Conservation (phyloP, 1,139 yeast genomes). For the Kluyveromyces sp. region DNA sequence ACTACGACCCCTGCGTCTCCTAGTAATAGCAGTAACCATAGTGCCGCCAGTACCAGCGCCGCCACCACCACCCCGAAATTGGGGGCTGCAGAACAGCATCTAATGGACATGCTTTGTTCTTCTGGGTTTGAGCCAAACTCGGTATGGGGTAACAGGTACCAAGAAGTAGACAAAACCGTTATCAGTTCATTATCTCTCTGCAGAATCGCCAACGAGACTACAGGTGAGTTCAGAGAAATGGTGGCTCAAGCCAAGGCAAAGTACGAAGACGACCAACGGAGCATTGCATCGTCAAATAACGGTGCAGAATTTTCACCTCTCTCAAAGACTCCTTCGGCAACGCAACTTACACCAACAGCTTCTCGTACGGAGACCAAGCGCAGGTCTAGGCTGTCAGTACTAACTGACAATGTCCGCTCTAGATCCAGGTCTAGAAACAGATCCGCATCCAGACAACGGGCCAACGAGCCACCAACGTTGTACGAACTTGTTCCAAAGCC, state of each 20-base stretch:
- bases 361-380: slow-evolving; percentile 21
- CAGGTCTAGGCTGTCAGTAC: slow-evolving; percentile 41
- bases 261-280: slow-evolving; percentile 21
- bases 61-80: slow-evolving; percentile 39
- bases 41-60: background rate
- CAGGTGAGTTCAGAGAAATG: slow-evolving; percentile 25
- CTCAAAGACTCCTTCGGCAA: slow-evolving; percentile 28
- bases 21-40: too few relatives aligned
- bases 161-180: slow-evolving; percentile 82
- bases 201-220: slow-evolving; percentile 42
- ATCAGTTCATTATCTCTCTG: slow-evolving; percentile 79
- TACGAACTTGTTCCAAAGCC: slow-evolving; percentile 31
- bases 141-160: slow-evolving; percentile 79
- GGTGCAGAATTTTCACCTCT: slow-evolving; percentile 36
- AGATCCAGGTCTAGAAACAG: slow-evolving; percentile 38
- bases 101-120: slow-evolving; percentile 89
- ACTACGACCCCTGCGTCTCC: too few relatives aligned
- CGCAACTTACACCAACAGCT: slow-evolving; percentile 14
- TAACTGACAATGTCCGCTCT: slow-evolving; percentile 38
- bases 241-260: slow-evolving; percentile 18
- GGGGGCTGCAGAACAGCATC: slow-evolving; percentile 92
- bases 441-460: slow-evolving; percentile 41
- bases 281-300: slow-evolving; percentile 11
- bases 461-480: slow-evolving; percentile 21
- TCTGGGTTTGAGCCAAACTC: slow-evolving; percentile 71